These are phyloP conservation scores for Hansenula sp. DNA, from an alignment of 1,139 yeast genomes.

Conservation along the genomic window DNA sequence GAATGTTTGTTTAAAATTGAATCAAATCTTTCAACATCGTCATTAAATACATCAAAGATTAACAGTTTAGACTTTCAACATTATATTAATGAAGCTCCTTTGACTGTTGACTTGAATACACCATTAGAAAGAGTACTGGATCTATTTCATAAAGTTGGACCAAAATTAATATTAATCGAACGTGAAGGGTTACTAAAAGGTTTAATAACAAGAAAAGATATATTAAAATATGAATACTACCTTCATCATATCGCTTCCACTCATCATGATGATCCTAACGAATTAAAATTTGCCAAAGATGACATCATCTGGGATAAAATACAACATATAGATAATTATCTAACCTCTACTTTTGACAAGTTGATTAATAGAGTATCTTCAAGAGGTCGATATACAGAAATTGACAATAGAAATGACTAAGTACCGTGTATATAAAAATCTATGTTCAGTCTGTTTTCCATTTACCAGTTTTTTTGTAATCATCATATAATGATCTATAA, in stretches of 20 bases:
- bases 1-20: constrained; percentile 20
- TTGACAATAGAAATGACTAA: constrained; percentile 1
- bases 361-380: neutral
- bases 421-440: neutral
- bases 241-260: constrained; percentile 11
- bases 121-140: constrained; percentile 63
- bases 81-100: constrained; percentile 54
- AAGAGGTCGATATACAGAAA: neutral
- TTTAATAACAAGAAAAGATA: constrained; percentile 64
- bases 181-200: constrained; percentile 51
- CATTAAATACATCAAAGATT: constrained; percentile 2
- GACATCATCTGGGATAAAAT: constrained; percentile 3
- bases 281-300: constrained; percentile 7
- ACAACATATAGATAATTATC: neutral
- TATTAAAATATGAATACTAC: constrained; percentile 42
- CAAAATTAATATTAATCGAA: constrained; percentile 67
- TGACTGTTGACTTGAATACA: constrained; percentile 50
- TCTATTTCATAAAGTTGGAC: constrained; percentile 76
- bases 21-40: constrained; percentile 3
- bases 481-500: constrained; percentile 63
- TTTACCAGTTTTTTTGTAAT: constrained; percentile 74
- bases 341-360: neutral
- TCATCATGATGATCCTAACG: constrained; percentile 7
- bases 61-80: constrained; percentile 34
- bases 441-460: constrained; percentile 41